Conservation (phyloP, 768 basidiomycete species). For the Roridomyces roridus region DNA sequence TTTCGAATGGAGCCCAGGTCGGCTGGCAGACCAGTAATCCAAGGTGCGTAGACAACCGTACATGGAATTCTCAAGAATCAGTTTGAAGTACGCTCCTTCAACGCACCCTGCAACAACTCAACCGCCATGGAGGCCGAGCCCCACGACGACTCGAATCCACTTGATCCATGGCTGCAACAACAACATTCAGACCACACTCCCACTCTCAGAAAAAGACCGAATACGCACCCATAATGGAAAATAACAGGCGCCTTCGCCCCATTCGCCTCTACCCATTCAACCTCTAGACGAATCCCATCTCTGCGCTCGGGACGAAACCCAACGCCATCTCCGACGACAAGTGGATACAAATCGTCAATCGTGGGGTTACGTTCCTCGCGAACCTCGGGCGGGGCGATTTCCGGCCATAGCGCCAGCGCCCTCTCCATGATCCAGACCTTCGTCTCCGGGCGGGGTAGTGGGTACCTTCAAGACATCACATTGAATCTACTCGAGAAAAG, state of each 20-base stretch:
- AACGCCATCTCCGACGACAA: conserved; percentile 46
- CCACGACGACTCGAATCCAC: conserved; percentile 49
- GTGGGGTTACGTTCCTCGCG: conserved; percentile 36
- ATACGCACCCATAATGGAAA: conserved; percentile 59
- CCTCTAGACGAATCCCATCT: conserved; percentile 63
- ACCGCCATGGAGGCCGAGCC: conserved; percentile 47
- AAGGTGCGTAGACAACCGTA: no score
- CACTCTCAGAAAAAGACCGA: neutral
- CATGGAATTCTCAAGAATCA: no score
- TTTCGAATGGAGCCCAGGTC: no score
- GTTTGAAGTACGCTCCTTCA: no score
- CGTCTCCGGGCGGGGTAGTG: conserved; percentile 24
- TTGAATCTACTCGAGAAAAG: no score
- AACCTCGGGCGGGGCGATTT: conserved; percentile 40
- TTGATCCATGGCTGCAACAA: conserved; percentile 54
- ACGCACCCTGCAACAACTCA: conserved; percentile 20
- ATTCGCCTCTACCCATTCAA: conserved; percentile 35
- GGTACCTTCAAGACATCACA: conserved; percentile 10
- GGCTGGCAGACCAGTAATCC: no score
- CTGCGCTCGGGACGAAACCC: conserved; percentile 56
- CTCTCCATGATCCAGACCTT: conserved; percentile 24
- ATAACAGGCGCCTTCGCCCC: conserved; percentile 46
- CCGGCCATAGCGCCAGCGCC: conserved; percentile 35
- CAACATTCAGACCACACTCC: neutral
- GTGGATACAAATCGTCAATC: conserved; percentile 37